A percentile compares a stretch with the other conserved stretches of the same genome.
Conservation (phyloP, 768 basidiomycete genomes). For the Mycena alexandri region DNA sequence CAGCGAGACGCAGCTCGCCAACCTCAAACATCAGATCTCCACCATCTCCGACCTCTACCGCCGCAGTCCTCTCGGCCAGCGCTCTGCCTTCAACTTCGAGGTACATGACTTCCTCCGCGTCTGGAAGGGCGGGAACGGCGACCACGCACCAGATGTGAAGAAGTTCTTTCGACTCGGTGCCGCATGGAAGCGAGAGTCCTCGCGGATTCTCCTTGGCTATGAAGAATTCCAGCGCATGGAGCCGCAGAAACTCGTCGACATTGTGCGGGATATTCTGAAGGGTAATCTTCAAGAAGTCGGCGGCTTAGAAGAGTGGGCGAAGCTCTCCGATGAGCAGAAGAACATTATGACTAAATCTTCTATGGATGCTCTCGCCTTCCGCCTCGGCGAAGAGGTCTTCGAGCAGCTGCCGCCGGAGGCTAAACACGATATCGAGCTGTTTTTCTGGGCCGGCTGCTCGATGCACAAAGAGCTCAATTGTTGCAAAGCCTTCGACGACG, state of each 20-base stretch:
- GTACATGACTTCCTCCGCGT: conserved; percentile 13
- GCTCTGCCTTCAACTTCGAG: conserved; percentile 16
- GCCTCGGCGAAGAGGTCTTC: conserved; percentile 32
- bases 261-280: neutral
- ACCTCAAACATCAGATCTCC: conserved; percentile 15
- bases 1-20: too few relatives aligned
- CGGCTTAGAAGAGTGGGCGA: conserved; percentile 17
- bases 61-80: neutral
- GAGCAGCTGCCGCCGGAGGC: too few relatives aligned
- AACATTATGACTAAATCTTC: conserved; percentile 4
- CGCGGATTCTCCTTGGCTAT: conserved; percentile 7
- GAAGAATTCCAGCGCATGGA: conserved; percentile 6
- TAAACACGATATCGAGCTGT: conserved; percentile 32
- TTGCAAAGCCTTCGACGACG: conserved; percentile 33
- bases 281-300: conserved; percentile 10
- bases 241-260: neutral
- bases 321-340: conserved; percentile 25
- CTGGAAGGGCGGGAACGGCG: conserved; percentile 20
- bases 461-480: conserved; percentile 47
- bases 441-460: too few relatives aligned
- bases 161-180: conserved; percentile 4
- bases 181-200: conserved; percentile 1
- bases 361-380: conserved; percentile 9
- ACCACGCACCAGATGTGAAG: conserved; percentile 22
- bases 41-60: neutral